Conservation (phyloP, 2,329 filamentous ascomycete species). For the Fusarium torreyae region DNA sequence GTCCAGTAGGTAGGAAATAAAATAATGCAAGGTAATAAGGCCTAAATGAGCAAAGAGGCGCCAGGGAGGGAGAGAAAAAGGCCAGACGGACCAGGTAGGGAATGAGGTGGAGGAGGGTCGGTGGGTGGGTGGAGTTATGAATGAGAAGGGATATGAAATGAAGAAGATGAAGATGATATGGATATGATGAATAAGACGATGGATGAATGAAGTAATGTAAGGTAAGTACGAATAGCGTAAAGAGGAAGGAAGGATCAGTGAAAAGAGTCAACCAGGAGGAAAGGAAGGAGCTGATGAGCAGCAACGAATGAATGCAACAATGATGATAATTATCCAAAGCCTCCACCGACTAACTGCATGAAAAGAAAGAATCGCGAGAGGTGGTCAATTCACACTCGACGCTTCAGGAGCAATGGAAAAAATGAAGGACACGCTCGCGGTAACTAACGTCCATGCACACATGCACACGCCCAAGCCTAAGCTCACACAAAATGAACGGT, state of each 20-base stretch:
- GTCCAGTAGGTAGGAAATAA: slow-evolving; percentile 26
- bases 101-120: slow-evolving; percentile 51
- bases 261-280: slow-evolving; percentile 7
- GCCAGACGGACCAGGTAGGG: slow-evolving; percentile 50
- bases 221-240: slow-evolving; percentile 2
- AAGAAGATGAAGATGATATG: slow-evolving; percentile 15
- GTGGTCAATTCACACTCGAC: slow-evolving; percentile 2
- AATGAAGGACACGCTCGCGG: slow-evolving; percentile 1
- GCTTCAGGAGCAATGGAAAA: background rate
- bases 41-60: slow-evolving; percentile 53
- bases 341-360: slow-evolving; percentile 1
- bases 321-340: background rate
- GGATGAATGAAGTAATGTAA: slow-evolving; percentile 7
- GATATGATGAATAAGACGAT: slow-evolving; percentile 16
- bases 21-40: slow-evolving; percentile 50
- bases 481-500: slow-evolving; percentile 24
- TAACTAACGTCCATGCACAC: background rate
- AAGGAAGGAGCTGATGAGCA: slow-evolving; percentile 14
- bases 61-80: slow-evolving; percentile 54
- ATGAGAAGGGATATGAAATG: slow-evolving; percentile 48
- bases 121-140: slow-evolving; percentile 45
- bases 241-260: slow-evolving; percentile 17
- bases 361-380: slow-evolving; percentile 13
- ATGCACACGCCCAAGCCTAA: slow-evolving; percentile 20
- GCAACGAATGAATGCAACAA: slow-evolving; percentile 14